Evolutionary conservation across 306 rosid species (phyloP), one percentile per base, ranked within the genome.

Genomic region (Castanopsis chinensis): DNA sequence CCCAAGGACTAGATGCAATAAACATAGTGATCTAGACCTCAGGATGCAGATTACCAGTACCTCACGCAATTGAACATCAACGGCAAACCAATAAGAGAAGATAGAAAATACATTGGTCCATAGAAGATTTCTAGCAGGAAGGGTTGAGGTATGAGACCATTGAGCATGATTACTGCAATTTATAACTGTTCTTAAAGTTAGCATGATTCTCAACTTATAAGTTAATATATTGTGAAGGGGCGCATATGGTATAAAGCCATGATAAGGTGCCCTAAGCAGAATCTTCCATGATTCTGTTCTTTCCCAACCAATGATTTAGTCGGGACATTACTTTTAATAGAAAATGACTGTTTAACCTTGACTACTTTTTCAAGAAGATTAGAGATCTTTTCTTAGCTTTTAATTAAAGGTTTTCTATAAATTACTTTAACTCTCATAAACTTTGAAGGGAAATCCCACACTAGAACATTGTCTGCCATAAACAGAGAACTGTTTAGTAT

Each of bases 21-120:
- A 56, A 75, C 58, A 10, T 6, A 71, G 75, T 78, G 84, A 77
- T 93, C 86, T 89, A 89, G 87, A 92, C 99, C 91, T 83, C 89
- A 88, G 89, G 91, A 85, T 88, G 91, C 89, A 85, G 88, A 85
- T 88, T 88, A 88, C 84, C 89, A 35, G 20, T 78, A 85, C 89
- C 87, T 72, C 12, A 76, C 81, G 61, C 88, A 85, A 82, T 76
- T 78, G 4, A 60, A 45, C 49, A 67, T 57, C 55, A 32, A 59
- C 19, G 21, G 60, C 19, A 51, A 58, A 61, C 30, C 19, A 54
- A 64, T 4, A 23, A 18, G 10, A 28, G 9, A 56, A 69, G 20
- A 57, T 71, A 58, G 32, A 63, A 20, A 68, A 73, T 57, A 37
- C n/a, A 20, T 72, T 37, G 21, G 65, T 41, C 37, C 67, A 71